Evolutionary conservation across 208 protist species (phyloP).

Genomic region (Trypanosoma caninum): DNA sequence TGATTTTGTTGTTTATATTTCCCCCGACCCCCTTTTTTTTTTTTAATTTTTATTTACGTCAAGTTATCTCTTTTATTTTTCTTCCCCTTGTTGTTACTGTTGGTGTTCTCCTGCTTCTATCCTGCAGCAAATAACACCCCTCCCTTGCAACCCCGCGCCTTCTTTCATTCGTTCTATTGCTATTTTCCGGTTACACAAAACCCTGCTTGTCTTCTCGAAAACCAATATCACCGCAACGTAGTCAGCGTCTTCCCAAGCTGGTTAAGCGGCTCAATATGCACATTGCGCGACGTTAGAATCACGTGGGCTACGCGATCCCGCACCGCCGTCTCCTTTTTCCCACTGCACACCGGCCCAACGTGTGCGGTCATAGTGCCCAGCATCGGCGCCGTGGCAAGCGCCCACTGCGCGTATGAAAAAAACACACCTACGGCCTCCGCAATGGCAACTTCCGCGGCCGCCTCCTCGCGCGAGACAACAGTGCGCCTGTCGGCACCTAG

Average conservation of each 20-base stretch:
- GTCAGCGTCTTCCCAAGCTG: neutral
- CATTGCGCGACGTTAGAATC: conserved; percentile 55
- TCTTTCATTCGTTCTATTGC: too few species aligned
- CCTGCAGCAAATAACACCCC: too few species aligned
- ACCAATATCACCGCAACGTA: too few species aligned
- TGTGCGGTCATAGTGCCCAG: conserved; percentile 71
- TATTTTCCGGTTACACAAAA: too few species aligned
- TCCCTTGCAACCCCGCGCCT: too few species aligned
- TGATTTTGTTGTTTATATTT: too few species aligned
- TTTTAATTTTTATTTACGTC: neutral
- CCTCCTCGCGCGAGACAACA: conserved; percentile 5
- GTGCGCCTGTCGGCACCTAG: neutral
- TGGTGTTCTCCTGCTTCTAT: too few species aligned
- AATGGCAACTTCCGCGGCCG: conserved; percentile 30
- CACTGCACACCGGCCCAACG: conserved; percentile 35
- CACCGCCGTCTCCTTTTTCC: conserved; percentile 70
- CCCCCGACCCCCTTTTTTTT: neutral
- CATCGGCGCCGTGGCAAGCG: conserved; percentile 41
- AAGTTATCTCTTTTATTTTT: neutral
- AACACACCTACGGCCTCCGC: conserved; percentile 28
- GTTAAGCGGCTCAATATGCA: conserved; percentile 62
- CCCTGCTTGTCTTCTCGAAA: too few species aligned
- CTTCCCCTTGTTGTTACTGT: too few species aligned
- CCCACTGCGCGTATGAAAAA: conserved; percentile 60
- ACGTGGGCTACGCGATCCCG: conserved; percentile 53